Conservation (phyloP, 345 rosid species). For the Jatropha curcas region DNA sequence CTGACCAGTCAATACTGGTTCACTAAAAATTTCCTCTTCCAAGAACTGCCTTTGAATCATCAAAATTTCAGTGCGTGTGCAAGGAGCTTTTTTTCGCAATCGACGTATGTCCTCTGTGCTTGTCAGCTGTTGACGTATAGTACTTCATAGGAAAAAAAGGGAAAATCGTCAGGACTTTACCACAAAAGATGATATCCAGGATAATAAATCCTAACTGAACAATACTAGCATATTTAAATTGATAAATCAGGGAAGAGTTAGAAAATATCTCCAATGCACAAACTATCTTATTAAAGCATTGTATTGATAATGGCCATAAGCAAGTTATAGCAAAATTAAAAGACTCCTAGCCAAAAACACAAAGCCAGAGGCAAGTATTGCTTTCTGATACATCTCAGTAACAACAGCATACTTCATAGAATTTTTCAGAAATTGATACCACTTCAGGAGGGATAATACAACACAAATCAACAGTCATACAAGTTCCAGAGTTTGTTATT, state of each 20-base stretch:
- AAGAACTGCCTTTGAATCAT: conserved; percentile 78
- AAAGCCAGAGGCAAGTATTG: background rate
- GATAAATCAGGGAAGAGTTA: background rate
- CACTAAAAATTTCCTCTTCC: conserved; percentile 71
- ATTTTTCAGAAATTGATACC: no score
- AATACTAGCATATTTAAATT: background rate
- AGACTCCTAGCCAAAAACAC: background rate
- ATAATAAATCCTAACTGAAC: background rate
- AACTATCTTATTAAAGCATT: background rate
- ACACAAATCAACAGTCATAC: no score
- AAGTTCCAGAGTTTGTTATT: no score
- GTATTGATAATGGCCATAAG: background rate
- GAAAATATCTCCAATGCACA: background rate
- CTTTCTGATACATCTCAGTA: no score
- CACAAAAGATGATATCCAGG: background rate
- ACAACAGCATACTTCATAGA: no score
- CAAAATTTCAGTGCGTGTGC: conserved; percentile 80
- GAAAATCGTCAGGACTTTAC: conserved; percentile 31
- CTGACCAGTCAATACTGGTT: conserved; percentile 76
- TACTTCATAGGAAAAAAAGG: conserved; percentile 45
- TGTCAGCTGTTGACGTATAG: conserved; percentile 83
- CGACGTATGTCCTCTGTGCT: conserved; percentile 93
- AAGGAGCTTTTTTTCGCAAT: conserved; percentile 96
- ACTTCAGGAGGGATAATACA: no score
- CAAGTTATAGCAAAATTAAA: background rate